Evolutionary conservation across 495 filamentous ascomycete species (phyloP), one percentile per base, ranked within the genome.

Genomic region (Neurospora sp.): DNA sequence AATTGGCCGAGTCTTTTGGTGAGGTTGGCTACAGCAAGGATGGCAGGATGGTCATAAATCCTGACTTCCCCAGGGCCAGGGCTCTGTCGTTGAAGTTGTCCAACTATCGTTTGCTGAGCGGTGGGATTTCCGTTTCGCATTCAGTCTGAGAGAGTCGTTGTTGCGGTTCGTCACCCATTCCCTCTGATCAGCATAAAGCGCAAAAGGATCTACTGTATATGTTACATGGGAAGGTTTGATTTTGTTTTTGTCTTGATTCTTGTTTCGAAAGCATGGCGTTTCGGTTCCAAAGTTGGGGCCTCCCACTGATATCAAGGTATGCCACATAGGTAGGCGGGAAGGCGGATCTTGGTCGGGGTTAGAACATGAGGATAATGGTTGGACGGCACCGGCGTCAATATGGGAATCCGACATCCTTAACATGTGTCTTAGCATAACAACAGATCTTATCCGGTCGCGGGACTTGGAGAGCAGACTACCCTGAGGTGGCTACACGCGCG

Each of bases 1-100:
- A 90, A 73, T 84, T 90, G 31, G 77, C 84, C 12, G 89, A 91
- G 18, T 85, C 85, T 2, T 87, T 89, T 44, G 83, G 83, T 20
- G 82, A 86, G 71, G 77, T 87, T 16, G 81, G 80, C 20, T 84
- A 83, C 69, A 82, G 78, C 73, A 88, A 87, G 73, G 86, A 88
- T 71, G 86, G 86, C 4, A 82, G 83, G 22, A 74, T 86, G 72
- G 80, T 84, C 45, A 82, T 84, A 71, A 82, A 80, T 69, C 81
- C 85, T 4, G 84, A 84, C 41, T 84, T 86, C 59, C 84, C 85
- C 8, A 83, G 82, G 69, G 79, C 80, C 3, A 79, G 78, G 47
- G 80, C 83, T 16, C 75, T 82, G 16, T 86, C 85, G 69, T 78
- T 86, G 9, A 85, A 85, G 73, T 44, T 86, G 70, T 79, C 80